Evolutionary conservation across 768 basidiomycete species (phyloP), one percentile per base, ranked within the genome.

Genomic region (Suillus occidentalis): DNA sequence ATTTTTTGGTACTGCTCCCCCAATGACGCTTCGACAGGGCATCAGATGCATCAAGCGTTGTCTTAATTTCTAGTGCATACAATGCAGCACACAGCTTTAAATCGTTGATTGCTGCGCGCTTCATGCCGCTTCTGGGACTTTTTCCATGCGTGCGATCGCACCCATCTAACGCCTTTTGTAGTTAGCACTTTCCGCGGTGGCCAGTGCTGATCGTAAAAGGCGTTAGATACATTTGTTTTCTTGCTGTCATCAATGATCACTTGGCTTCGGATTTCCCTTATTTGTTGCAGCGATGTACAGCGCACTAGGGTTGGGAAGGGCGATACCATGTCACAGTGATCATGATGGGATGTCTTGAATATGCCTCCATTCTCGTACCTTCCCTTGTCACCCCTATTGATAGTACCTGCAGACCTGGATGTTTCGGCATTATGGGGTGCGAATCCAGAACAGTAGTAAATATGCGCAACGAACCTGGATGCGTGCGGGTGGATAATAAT

Each of bases 261-360:
- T 85, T 1, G 91, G 91, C 0, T 92, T 91, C 61, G 86, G 83
- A 1, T 92, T 94, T 71, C 92, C 91, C 2, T 76, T 93, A n/a
- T 93, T 93, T 68, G 89, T 87, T 4, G 86, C 88, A 22, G 78
- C 83, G 43, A 89, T 92, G 85, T 92, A 84, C 74, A 73, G 78
- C 1, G 77, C 78, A 16, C 78, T 92, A 0, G 90, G 89, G 6
- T 89, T 88, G 90, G 90, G 0, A 89, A 87, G 66, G 89, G 88
- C 8, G 76, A 87, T 66, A 89, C 90, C 0, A 79, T 92, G 81
- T 71, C 16, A 67, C 83, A 2, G 79, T 87, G 2, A 84, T 92
- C 60, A 81, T 73, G 1, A 74, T 92, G 12, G 89, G 89, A 18
- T 84, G 85, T 66, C 89, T 89, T 10, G 77, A 82, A 68, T 77